A percentile compares a stretch with the other conserved stretches of the same genome.
These are phyloP conservation scores for Botryotinia narcissicola DNA, from an alignment of 2,329 filamentous ascomycete genomes.

Conservation along the genomic window DNA sequence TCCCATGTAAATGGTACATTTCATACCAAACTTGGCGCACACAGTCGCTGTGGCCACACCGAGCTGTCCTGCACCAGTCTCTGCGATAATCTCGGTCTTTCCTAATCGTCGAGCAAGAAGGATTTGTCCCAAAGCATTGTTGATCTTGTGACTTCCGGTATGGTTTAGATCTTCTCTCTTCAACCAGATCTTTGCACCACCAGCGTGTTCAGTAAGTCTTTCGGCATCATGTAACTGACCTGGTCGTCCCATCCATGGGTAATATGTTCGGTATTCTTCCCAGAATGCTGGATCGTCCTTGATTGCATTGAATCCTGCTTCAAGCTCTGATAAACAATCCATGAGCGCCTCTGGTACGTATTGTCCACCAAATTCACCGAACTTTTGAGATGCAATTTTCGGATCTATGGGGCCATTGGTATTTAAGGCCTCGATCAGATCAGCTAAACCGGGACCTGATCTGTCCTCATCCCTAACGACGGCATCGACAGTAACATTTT, in stretches of 20 bases:
- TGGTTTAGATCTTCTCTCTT: slow-evolving; percentile 98
- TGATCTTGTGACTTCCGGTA: slow-evolving; percentile 98
- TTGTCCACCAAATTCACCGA: slow-evolving; percentile 94
- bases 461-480: slow-evolving; percentile 51
- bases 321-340: slow-evolving; percentile 90
- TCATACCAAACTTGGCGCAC: slow-evolving; percentile 97
- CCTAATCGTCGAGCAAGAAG: slow-evolving; percentile 81
- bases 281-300: slow-evolving; percentile 88
- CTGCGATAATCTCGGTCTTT: slow-evolving; percentile 96
- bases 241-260: slow-evolving; percentile 94
- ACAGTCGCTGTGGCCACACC: slow-evolving; percentile 97
- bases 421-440: slow-evolving; percentile 69
- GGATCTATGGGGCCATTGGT: slow-evolving; percentile 46
- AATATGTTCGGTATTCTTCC: slow-evolving; percentile 95
- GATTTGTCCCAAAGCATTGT: slow-evolving; percentile 94
- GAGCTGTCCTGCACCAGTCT: slow-evolving; percentile 96
- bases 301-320: slow-evolving; percentile 85
- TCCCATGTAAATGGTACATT: slow-evolving; percentile 98
- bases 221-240: slow-evolving; percentile 88
- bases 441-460: slow-evolving; percentile 39
- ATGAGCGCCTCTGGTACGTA: slow-evolving; percentile 97
- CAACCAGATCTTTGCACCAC: slow-evolving; percentile 94
- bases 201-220: slow-evolving; percentile 81
- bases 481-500: slow-evolving; percentile 63
- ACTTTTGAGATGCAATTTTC: slow-evolving; percentile 72